Conservation (phyloP, 371 early-diverging fungal species). For the Entomophthora muscae region DNA sequence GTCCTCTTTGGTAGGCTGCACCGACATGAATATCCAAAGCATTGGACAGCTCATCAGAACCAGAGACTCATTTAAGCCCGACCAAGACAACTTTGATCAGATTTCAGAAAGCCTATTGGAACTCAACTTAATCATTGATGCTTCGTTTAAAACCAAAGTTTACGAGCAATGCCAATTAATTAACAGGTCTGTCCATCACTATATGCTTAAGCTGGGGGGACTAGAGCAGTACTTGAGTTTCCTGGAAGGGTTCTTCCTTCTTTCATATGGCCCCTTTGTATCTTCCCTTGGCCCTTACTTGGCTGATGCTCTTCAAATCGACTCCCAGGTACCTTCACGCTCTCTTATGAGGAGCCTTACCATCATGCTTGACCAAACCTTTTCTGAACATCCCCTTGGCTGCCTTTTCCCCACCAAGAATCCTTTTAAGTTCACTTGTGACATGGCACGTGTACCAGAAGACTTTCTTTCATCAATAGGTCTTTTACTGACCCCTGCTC, state of each 20-base stretch:
- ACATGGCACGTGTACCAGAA: background rate
- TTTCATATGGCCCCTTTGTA: background rate
- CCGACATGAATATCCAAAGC: background rate
- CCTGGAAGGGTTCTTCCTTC: background rate
- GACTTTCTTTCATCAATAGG: background rate
- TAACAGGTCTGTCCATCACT: background rate
- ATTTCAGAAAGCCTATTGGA: background rate
- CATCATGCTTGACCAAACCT: background rate
- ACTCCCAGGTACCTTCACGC: background rate
- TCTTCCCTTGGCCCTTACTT: background rate
- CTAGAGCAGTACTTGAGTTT: background rate
- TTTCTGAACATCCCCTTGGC: background rate
- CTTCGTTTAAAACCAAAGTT: background rate
- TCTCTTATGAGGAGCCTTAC: background rate
- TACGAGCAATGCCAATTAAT: background rate
- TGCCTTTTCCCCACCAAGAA: background rate
- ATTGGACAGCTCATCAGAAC: background rate
- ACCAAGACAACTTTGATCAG: background rate
- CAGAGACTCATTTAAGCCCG: background rate
- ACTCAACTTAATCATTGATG: background rate
- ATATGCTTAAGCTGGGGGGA: background rate
- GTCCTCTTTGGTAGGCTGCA: background rate
- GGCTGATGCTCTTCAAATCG: background rate
- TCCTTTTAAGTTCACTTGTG: background rate
- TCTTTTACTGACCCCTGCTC: background rate